These are phyloP conservation scores for Phytophthora pini DNA, from an alignment of 352 stramenopile genomes.

Conservation along the genomic window DNA sequence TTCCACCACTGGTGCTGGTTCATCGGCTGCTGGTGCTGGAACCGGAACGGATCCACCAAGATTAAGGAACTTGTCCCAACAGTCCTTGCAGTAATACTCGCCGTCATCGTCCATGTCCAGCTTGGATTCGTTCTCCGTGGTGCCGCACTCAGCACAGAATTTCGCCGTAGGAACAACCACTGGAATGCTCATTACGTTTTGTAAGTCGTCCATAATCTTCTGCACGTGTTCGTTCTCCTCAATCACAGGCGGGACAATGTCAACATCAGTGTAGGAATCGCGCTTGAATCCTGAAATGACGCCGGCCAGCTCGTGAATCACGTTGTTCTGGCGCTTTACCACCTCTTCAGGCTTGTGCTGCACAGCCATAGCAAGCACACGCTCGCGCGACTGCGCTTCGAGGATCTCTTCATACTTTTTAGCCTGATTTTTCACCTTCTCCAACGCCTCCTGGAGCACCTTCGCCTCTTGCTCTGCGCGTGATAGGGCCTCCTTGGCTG, in stretches of 20 bases:
- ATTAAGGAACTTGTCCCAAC: conserved; percentile 87
- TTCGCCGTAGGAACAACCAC: conserved; percentile 79
- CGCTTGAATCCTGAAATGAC: conserved; percentile 81
- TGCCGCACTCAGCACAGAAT: conserved; percentile 81
- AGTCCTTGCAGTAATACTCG: conserved; percentile 90
- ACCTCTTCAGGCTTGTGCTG: conserved; percentile 79
- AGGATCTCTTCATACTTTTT: conserved; percentile 89
- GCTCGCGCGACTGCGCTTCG: conserved; percentile 71
- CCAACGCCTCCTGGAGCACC: conserved; percentile 80
- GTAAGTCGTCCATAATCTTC: conserved; percentile 77
- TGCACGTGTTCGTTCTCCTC: conserved; percentile 72
- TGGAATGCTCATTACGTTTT: conserved; percentile 82
- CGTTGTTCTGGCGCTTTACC: conserved; percentile 81
- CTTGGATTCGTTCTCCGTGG: conserved; percentile 78
- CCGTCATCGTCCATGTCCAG: conserved; percentile 85
- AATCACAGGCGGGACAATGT: conserved; percentile 65
- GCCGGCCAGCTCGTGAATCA: conserved; percentile 77
- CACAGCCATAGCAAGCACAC: conserved; percentile 73
- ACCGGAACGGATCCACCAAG: conserved; percentile 38
- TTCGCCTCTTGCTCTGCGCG: conserved; percentile 76
- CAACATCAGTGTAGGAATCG: conserved; percentile 76
- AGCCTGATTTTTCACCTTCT: conserved; percentile 85
- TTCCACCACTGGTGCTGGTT: conserved; percentile 23
- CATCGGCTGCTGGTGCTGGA: conserved; percentile 1
- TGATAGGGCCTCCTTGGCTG: conserved; percentile 73